phyloP scores from a whole-genome alignment of 1,139 yeast genomes.

The Martiniozyma asiatica region DNA sequence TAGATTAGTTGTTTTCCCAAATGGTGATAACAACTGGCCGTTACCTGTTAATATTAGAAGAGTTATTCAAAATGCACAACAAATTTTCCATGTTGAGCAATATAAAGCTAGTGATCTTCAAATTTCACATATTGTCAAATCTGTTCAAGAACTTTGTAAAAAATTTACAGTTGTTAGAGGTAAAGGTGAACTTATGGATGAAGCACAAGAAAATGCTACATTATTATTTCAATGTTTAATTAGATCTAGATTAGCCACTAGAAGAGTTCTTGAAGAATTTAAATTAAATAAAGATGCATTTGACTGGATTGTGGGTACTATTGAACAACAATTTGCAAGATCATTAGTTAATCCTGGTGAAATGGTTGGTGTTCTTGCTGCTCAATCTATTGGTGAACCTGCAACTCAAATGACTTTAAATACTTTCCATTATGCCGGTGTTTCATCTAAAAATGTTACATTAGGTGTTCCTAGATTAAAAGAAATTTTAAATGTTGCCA shows the following conservation, averaged over 20 bases:
- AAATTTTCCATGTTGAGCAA: constrained; percentile 88
- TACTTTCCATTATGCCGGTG: constrained; percentile 99
- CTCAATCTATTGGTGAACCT: constrained; percentile 99
- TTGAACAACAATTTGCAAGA: constrained; percentile 86
- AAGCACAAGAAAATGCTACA: constrained; percentile 91
- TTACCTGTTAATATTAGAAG: constrained; percentile 95
- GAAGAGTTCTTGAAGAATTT: constrained; percentile 87
- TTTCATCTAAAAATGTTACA: constrained; percentile 96
- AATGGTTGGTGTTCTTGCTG: constrained; percentile 99
- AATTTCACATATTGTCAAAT: constrained; percentile 62
- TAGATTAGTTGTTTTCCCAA: constrained; percentile 71
- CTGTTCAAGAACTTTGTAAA: constrained; percentile 59
- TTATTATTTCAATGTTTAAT: constrained; percentile 80
- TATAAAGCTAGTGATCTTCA: constrained; percentile 84
- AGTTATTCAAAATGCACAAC: constrained; percentile 93
- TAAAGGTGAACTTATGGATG: constrained; percentile 54
- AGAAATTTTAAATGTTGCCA: constrained; percentile 97
- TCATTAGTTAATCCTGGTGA: constrained; percentile 97
- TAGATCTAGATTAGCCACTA: constrained; percentile 82
- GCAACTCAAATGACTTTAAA: constrained; percentile 99
- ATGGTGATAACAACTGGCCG: constrained; percentile 96
- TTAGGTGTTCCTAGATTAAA: constrained; percentile 99
- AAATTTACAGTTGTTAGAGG: constrained; percentile 76
- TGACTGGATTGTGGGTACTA: constrained; percentile 92
- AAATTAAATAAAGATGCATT: constrained; percentile 76